Conservation (phyloP, 345 rosid genomes). For the Moricandia arvensis region DNA sequence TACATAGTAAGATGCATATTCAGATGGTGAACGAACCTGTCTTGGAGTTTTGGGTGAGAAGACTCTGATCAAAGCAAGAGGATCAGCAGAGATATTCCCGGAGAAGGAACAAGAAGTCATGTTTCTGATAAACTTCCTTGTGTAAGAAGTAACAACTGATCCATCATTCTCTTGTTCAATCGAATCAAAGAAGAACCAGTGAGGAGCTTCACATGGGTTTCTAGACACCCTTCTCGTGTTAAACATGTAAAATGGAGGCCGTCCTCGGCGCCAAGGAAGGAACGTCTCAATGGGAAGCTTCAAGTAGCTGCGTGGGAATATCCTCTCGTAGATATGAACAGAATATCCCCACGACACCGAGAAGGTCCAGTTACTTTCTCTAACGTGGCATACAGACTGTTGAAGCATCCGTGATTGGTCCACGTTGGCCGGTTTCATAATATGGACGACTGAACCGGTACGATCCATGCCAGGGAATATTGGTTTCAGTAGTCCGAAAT, state of each 20-base stretch:
- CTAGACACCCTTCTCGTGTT: constrained; percentile 36
- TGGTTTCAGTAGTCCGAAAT: not conserved
- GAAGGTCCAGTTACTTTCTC: constrained; percentile 51
- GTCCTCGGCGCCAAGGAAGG: constrained; percentile 37
- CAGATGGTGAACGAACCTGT: constrained; percentile 35
- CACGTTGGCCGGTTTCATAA: constrained; percentile 51
- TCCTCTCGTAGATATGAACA: constrained; percentile 46
- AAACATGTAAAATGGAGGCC: constrained; percentile 48
- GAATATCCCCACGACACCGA: constrained; percentile 72
- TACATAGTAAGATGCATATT: not conserved
- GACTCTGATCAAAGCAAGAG: constrained; percentile 43
- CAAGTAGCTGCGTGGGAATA: constrained; percentile 50
- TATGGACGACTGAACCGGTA: constrained; percentile 42
- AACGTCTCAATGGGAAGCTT: constrained; percentile 54
- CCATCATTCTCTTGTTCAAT: not conserved
- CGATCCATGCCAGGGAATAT: constrained; percentile 40
- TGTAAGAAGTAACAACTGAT: constrained; percentile 46
- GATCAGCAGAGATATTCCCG: constrained; percentile 57
- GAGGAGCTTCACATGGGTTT: constrained; percentile 62
- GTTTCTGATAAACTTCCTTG: constrained; percentile 35
- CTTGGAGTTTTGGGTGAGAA: constrained; percentile 38
- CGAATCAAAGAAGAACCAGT: constrained; percentile 56
- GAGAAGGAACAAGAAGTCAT: constrained; percentile 37
- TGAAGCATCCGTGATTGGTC: constrained; percentile 62
- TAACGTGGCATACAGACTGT: constrained; percentile 57